Evolutionary conservation across 2,329 filamentous ascomycete genomes (phyloP).

Genomic region (Cladophialophora immunda): DNA sequence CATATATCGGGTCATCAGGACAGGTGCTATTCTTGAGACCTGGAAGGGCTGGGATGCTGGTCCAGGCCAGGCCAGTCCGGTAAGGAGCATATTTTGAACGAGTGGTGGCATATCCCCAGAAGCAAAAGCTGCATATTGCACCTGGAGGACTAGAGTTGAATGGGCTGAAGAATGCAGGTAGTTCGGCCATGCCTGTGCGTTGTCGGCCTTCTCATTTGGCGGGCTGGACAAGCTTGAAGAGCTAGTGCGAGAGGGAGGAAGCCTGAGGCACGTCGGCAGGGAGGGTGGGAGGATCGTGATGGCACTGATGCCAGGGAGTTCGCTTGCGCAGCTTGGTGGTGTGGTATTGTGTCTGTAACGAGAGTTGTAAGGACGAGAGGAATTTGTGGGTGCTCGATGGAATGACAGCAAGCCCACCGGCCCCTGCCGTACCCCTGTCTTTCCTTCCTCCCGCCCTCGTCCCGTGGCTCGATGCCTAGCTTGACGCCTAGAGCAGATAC

Average conservation of each 20-base stretch:
- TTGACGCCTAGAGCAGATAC: not conserved
- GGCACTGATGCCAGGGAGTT: not conserved
- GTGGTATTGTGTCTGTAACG: slow-evolving; percentile 1
- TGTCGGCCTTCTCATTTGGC: not conserved
- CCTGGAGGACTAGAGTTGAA: not conserved
- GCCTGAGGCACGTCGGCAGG: not conserved
- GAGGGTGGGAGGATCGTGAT: not conserved
- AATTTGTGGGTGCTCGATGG: not conserved
- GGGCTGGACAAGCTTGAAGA: not conserved
- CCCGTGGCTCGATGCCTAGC: not conserved
- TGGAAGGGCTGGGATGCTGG: not conserved
- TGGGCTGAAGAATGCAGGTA: not conserved
- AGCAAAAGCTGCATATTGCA: not conserved
- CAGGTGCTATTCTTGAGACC: not conserved
- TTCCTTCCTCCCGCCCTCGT: not conserved
- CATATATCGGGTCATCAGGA: not conserved
- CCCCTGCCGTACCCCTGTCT: not conserved
- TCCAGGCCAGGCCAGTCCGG: not conserved
- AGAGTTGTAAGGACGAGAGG: not conserved
- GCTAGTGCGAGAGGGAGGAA: not conserved
- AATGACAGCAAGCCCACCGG: not conserved
- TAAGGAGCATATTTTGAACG: not conserved
- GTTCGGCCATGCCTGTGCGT: not conserved
- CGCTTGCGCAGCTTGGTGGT: not conserved
- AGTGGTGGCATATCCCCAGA: slow-evolving; percentile 1